Evolutionary conservation across 129 eudicot species (phyloP).

Genomic region (Tagetes erecta): DNA sequence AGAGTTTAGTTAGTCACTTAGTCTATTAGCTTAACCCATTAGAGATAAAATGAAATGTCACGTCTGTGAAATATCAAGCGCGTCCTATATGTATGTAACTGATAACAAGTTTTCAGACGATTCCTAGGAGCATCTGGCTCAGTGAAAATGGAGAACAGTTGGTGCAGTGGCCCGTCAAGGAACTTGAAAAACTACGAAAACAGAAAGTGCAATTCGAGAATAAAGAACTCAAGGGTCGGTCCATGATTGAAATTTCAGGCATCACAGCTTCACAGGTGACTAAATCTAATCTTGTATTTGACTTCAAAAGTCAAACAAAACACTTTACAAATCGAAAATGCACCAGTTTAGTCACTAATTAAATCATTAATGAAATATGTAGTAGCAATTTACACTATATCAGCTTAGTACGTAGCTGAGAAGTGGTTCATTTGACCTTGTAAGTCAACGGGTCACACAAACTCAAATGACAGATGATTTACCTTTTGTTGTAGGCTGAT

Average conservation of each 20-base stretch:
- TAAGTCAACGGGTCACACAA: background rate
- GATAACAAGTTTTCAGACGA: constrained; percentile 35
- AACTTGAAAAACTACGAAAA: constrained; percentile 42
- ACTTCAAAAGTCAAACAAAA: background rate
- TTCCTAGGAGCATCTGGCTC: constrained; percentile 65
- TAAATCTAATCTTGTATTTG: constrained; percentile 3
- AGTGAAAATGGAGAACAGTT: constrained; percentile 46
- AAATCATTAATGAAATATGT: background rate
- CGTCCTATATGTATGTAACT: background rate
- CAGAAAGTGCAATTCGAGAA: constrained; percentile 27
- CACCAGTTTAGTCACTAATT: background rate
- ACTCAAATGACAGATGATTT: background rate
- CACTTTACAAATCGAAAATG: background rate
- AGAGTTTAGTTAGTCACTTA: background rate
- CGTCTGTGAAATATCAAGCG: background rate
- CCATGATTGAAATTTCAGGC: constrained; percentile 38
- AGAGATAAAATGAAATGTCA: background rate
- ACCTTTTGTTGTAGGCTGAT: constrained; percentile 38
- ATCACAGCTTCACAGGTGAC: constrained; percentile 59
- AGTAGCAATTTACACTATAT: background rate
- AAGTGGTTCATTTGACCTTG: background rate
- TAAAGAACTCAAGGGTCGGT: constrained; percentile 33
- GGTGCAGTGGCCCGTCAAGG: constrained; percentile 67
- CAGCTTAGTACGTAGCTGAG: background rate
- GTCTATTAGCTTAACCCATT: background rate